Evolutionary conservation across 228 moss, liverwort and hornwort genomes (phyloP), one percentile per base, ranked within the genome.

Genomic region (Sphagnum fallax): DNA sequence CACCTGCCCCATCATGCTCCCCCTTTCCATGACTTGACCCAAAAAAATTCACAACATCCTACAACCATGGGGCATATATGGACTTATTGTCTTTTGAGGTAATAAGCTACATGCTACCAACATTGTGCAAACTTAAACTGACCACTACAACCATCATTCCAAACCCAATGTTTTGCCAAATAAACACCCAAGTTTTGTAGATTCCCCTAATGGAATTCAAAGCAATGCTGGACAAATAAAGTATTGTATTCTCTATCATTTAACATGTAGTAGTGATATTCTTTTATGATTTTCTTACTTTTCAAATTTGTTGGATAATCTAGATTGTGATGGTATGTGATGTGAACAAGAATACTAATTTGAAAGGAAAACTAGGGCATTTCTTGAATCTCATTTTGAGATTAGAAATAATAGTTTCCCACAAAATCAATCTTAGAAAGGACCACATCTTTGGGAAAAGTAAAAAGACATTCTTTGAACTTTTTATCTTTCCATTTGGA

Each of bases 271-370:
- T 65, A 65, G 11, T 50, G 48, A 65, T 65, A 47, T 65, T 65
- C 65, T n/a, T 65, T 65, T 10, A 65, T 48, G 15, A 65, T 65
- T 65, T 65, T 9, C 49, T 6, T 4, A 49, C 48, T 48, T 4
- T 13, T 50, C 9, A 4, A 8, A 9, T 6, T 0, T 4, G 0
- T 10, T 8, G 6, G 48, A 65, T 48, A 10, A 50, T 65, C 5
- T 3, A 5, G 6, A 12, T 15, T 12, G 12, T 65, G 48, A 50
- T 51, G 15, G 32, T 32, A 32, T 32, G 32, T 32, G 32, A 65
- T 65, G 65, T 65, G 65, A 4, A 65, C 65, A 47, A 65, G 65
- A 6, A 65, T 65, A 50, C 15, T 4, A 51, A 48, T 65, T 65
- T 48, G 48, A 48, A 48, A 48, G 32, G 48, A 65, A 48, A 48